Base-by-base conservation (phyloP, 176 grass and related monocot genomes). In the Leersia perrieri region DNA sequence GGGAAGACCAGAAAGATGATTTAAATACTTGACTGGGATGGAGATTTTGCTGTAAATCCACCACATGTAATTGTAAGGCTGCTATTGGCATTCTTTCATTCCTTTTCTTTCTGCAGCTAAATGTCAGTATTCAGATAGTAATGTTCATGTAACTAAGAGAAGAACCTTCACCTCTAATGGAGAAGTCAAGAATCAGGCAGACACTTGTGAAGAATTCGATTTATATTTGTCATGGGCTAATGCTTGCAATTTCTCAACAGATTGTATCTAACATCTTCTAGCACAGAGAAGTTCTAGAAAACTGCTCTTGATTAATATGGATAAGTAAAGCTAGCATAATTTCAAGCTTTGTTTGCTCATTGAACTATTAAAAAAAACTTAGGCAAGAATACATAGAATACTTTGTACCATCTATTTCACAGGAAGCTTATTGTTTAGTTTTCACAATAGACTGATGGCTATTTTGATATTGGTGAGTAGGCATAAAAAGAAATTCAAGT, bases 1-100 rank as follows among this genome's bases (percentile, higher is more conserved):
- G 28, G 80, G 45, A 94, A 72, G 77, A 53, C 78, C 53, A 45
- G 61, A 94, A 94, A 75, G 70, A 86, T 72, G 86, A 53, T 58
- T 25, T 25, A 4, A 41, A 20, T 53, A 53, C 62, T 71, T 90
- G 75, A 84, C 47, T 49, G 63, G 64, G 72, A 76, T 45, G 38
- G 33, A 53, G 71, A 58, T 8, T 81, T 85, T 85, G 27, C 70
- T 85, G 77, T 89, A 81, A 85, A 84, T 85, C 64, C 41, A 65
- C 71, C 71, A 63, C 77, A 66, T 85, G 33, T 81, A 88, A 73
- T 68, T 83, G 80, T 88, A 81, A 85, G 82, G 64, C 71, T 81
- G 82, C 41, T 85, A 71, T 76, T 85, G 77, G 40, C 64, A 89
- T 71, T 76, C 34, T 71, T 80, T 71, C 68, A 44, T 89, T 22